Base-by-base conservation (phyloP, 2,329 filamentous ascomycete genomes). In the Aspergillus texensis region DNA sequence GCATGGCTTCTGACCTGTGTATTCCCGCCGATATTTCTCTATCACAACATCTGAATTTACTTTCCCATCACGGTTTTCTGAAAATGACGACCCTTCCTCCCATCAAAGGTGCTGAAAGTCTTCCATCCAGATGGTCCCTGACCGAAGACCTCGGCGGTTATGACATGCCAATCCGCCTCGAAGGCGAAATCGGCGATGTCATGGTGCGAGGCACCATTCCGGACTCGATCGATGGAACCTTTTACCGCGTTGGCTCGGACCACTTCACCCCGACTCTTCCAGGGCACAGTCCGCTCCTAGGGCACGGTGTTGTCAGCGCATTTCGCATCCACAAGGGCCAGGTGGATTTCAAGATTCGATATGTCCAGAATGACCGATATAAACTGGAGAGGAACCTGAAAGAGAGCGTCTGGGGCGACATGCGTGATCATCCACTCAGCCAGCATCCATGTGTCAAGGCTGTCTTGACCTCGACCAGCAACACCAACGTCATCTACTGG, bases 401-500 rank as follows among this genome's bases (percentile, higher is more conserved):
- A 14, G 26, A 28, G n/a, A 32, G 39, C 14, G 41, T 62, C 16
- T 62, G 50, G 24, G 60, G 60, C 26, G 53, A 21, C 32, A 57
- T 57, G 19, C 52, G 59, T 3, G 61, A 64, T 63, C 30, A 32
- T 32, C 75, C 73, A 24, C 79, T 68, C 66, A 78, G 76, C 6
- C 74, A 79, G 65, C 73, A 74, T 19, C 58, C 58, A 4, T 58
- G 64, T 1, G 73, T 78, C 16, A 68, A 74, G 56, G 71, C 72
- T 39, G 70, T 71, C n/a, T 63, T 75, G 14, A 67, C 71, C 48
- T 75, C 69, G 8, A 79, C 78, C 0, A 78, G 82, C 4, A 88
- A 88, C 66, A 88, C 86, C 2, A 88, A 88, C 62, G 77, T 88
- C 21, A 77, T 84, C 1, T 86, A 84, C 68, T 88, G 84, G 83